Evolutionary conservation across 2,329 filamentous ascomycete species (phyloP).

Genomic region (Sarocladium strictum): DNA sequence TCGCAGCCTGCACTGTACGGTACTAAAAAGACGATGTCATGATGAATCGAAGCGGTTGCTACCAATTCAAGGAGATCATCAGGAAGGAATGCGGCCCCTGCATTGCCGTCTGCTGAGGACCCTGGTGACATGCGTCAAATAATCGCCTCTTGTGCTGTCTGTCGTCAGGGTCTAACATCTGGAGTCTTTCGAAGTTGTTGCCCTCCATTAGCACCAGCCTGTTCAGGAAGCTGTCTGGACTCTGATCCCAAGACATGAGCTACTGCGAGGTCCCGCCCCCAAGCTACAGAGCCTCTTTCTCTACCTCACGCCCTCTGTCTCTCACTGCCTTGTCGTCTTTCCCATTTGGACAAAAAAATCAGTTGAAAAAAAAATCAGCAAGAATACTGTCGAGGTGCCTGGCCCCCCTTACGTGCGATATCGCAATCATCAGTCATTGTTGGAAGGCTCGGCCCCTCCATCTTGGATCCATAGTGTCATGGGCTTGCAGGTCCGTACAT

Average conservation of each 20-base stretch:
- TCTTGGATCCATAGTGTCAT: background rate
- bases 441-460: background rate
- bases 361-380: too few species aligned
- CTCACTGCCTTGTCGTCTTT: too few species aligned
- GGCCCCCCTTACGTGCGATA: background rate
- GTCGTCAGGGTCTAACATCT: background rate
- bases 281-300: background rate
- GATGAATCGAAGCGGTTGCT: background rate
- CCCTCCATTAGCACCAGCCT: slow-evolving; percentile 1
- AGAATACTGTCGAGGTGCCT: too few species aligned
- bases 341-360: too few species aligned
- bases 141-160: background rate
- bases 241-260: background rate
- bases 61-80: background rate
- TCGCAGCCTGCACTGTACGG: too few species aligned
- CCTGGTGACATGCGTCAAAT: background rate
- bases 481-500: background rate
- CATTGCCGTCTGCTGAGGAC: background rate
- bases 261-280: slow-evolving; percentile 2
- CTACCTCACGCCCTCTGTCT: background rate
- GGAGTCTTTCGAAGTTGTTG: background rate
- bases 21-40: too few species aligned
- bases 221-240: slow-evolving; percentile 2
- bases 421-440: background rate
- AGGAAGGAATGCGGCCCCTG: background rate